Base-by-base conservation (phyloP, 352 stramenopile genomes). In the Phytophthora foliorum region DNA sequence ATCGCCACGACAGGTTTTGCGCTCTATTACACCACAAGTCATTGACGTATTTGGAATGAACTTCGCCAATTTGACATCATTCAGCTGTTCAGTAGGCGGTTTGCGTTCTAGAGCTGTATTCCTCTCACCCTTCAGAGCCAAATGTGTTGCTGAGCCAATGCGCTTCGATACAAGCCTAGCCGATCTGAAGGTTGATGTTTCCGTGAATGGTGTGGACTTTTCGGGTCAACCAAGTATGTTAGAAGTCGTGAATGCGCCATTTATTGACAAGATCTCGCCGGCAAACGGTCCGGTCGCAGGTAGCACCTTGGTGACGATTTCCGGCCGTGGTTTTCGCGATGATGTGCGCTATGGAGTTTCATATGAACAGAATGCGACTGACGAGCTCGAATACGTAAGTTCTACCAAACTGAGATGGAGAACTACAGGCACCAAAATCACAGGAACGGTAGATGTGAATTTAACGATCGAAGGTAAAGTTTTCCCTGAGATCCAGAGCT, bases 131-230 rank as follows among this genome's bases (percentile, higher is more conserved):
- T 76, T 59, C 3, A 74, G 70, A n/a, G 13, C 80, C n/a, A 41
- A 77, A 51, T 84, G 76, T 24, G 39, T 42, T 2, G 41, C 81
- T 16, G 52, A 69, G 3, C 57, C 59, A 16, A 63, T 58, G 45
- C 57, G 48, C 10, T 71, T 63, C 41, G 57, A 59, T 27, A 25
- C 21, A 24, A 22, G 13, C 0, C 19, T 60, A 13, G 17, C 29
- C n/a, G 38, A 9, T 17, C 17, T 80, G 1, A 24, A 46, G 25
- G 31, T 83, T 1, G 57, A 72, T 45, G 44, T 79, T 32, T 79
- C 75, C 27, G 29, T 79, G 16, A 81, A 83, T 52, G 75, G 72
- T 1, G 44, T 68, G 5, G 75, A 80, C 4, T 78, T 74, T 57
- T 72, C 71, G 29, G 42, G 36, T 0, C 22, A 53, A 0, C 41